These are phyloP conservation scores for Pichia californica DNA, from an alignment of 805 yeast species.

Conservation along the genomic window DNA sequence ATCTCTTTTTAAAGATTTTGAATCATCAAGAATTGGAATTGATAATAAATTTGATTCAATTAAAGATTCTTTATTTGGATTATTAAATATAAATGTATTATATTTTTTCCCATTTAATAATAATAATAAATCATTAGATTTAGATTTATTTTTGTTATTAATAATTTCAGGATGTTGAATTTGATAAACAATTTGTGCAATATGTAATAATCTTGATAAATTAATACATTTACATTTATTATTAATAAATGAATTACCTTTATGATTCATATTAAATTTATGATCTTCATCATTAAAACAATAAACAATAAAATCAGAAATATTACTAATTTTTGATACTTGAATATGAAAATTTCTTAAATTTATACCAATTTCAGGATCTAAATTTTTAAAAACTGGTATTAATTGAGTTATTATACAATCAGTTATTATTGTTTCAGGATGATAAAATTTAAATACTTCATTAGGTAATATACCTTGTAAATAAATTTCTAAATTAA, in stretches of 20 bases:
- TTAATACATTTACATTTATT: slow-evolving; percentile 32
- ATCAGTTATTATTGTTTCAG: slow-evolving; percentile 34
- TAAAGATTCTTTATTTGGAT: slow-evolving; percentile 15
- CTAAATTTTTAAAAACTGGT: slow-evolving; percentile 53
- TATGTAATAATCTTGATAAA: slow-evolving; percentile 34
- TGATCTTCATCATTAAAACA: slow-evolving; percentile 41
- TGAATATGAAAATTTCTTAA: slow-evolving; percentile 84
- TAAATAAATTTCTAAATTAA: slow-evolving; percentile 23
- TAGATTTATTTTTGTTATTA: background rate
- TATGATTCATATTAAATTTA: slow-evolving; percentile 16
- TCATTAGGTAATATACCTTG: slow-evolving; percentile 22
- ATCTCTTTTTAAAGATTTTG: slow-evolving; percentile 19
- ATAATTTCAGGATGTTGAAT: slow-evolving; percentile 21
- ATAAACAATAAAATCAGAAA: slow-evolving; percentile 76
- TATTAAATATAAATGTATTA: slow-evolving; percentile 25
- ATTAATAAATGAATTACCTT: slow-evolving; percentile 11
- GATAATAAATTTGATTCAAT: slow-evolving; percentile 22
- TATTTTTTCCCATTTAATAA: slow-evolving; percentile 14
- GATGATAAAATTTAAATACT: slow-evolving; percentile 17
- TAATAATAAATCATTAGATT: background rate
- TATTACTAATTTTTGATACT: slow-evolving; percentile 66
- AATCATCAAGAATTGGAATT: slow-evolving; percentile 22
- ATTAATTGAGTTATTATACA: slow-evolving; percentile 36
- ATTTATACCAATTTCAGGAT: slow-evolving; percentile 67
- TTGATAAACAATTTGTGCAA: slow-evolving; percentile 35